These are phyloP conservation scores for Aspergillus egyptiacus DNA, from an alignment of 495 filamentous ascomycete species.

Conservation along the genomic window DNA sequence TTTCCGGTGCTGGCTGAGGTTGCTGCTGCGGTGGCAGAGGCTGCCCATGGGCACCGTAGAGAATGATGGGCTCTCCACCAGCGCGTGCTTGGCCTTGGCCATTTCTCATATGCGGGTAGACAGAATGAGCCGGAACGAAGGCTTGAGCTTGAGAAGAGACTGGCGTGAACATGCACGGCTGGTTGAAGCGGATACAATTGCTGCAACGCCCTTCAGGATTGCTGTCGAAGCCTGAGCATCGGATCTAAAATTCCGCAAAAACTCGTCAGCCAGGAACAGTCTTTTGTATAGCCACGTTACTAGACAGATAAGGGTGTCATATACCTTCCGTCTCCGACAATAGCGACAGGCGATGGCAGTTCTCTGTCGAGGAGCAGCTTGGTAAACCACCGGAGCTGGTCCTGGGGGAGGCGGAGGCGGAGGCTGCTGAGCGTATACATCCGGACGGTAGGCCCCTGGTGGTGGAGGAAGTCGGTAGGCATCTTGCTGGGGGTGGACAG, in stretches of 20 bases:
- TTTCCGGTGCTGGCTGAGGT: slow-evolving; percentile 38
- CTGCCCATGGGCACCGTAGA: slow-evolving; percentile 75
- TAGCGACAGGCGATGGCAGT: slow-evolving; percentile 84
- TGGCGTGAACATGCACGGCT: slow-evolving; percentile 82
- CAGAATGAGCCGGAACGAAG: slow-evolving; percentile 74
- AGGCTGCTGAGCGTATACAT: slow-evolving; percentile 42
- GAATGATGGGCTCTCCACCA: slow-evolving; percentile 35
- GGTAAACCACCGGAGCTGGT: slow-evolving; percentile 44
- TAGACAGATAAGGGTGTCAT: no score
- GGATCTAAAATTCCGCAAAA: slow-evolving; percentile 51
- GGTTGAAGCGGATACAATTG: slow-evolving; percentile 75
- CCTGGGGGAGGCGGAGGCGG: slow-evolving; percentile 25
- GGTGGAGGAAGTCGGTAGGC: slow-evolving; percentile 39
- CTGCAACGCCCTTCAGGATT: slow-evolving; percentile 72
- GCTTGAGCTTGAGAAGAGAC: slow-evolving; percentile 79
- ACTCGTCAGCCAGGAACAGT: slow-evolving; percentile 10
- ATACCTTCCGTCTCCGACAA: slow-evolving; percentile 75
- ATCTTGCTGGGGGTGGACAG: slow-evolving; percentile 31
- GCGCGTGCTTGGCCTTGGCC: slow-evolving; percentile 38
- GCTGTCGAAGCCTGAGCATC: slow-evolving; percentile 76
- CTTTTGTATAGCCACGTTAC: background rate
- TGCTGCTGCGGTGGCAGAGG: slow-evolving; percentile 56
- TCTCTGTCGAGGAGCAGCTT: slow-evolving; percentile 67
- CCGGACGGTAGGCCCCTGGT: slow-evolving; percentile 38
- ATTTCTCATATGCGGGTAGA: slow-evolving; percentile 56